Percentiles rank a stretch among this genome's conserved stretches.
These are phyloP conservation scores for Eragrostis nindensis DNA, from an alignment of 176 grass and related monocot genomes.

Conservation along the genomic window DNA sequence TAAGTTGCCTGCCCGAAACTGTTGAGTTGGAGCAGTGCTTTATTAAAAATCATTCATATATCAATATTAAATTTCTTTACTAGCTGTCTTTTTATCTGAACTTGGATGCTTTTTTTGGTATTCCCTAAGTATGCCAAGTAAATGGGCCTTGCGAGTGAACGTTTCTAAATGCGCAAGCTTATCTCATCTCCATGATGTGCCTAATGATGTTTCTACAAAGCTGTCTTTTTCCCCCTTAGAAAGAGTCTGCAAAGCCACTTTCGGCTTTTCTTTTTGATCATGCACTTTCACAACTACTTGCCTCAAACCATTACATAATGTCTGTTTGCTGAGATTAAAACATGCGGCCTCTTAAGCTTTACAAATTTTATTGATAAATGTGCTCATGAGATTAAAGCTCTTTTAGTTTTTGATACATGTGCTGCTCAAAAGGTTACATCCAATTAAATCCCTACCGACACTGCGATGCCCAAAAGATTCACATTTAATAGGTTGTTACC, in stretches of 20 bases:
- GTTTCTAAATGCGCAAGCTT: background rate
- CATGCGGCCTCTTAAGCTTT: background rate
- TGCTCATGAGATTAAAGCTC: background rate
- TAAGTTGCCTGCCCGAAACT: background rate
- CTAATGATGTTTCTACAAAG: background rate
- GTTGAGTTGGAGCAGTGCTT: background rate
- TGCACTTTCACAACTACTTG: background rate
- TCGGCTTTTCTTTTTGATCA: background rate
- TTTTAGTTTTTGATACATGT: background rate
- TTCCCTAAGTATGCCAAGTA: background rate
- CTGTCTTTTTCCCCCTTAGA: background rate
- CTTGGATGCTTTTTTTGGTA: background rate
- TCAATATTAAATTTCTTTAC: constrained; percentile 7
- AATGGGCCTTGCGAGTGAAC: background rate
- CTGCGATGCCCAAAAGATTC: background rate
- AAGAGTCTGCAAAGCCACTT: constrained; percentile 11
- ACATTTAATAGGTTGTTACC: background rate
- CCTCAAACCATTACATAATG: background rate
- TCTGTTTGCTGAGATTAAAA: background rate
- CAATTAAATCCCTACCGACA: background rate
- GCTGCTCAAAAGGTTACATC: background rate
- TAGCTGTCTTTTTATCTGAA: background rate
- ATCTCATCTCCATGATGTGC: background rate
- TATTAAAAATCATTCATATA: background rate
- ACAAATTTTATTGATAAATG: background rate